Evolutionary conservation across 2,329 filamentous ascomycete species (phyloP).

Genomic region (Orbilia brochopaga): DNA sequence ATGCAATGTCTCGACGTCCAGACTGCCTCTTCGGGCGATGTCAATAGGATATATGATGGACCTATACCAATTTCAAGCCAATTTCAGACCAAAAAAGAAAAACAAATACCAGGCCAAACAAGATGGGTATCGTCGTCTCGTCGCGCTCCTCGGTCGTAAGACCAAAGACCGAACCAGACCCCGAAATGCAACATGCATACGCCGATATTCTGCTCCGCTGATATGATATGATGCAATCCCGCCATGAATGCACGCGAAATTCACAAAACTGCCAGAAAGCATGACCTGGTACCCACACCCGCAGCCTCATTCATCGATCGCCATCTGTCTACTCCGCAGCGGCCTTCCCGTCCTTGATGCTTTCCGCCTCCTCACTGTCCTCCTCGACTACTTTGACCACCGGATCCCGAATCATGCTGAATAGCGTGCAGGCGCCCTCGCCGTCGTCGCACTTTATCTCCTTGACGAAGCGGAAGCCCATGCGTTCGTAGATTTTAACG

Average conservation of each 20-base stretch:
- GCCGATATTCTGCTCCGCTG: neutral
- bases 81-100: too few relatives aligned
- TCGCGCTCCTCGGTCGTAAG: neutral
- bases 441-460: slow-evolving; percentile 72
- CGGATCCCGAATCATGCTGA: slow-evolving; percentile 62
- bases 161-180: neutral
- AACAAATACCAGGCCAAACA: too few relatives aligned
- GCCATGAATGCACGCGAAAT: neutral
- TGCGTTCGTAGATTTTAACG: slow-evolving; percentile 71
- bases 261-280: neutral
- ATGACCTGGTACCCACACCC: neutral
- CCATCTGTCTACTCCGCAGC: neutral
- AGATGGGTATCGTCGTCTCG: too few relatives aligned
- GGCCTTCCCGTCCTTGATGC: slow-evolving; percentile 26
- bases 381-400: slow-evolving; percentile 30
- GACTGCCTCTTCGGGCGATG: too few relatives aligned
- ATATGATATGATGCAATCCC: neutral
- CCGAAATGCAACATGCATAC: neutral
- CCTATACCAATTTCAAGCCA: too few relatives aligned
- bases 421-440: slow-evolving; percentile 64
- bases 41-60: too few relatives aligned
- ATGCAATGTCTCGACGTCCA: neutral
- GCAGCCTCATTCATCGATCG: neutral
- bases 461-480: slow-evolving; percentile 70
- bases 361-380: slow-evolving; percentile 13